phyloP scores from a whole-genome alignment of 1,284 basidiomycete species.

The Ustilago vetiveriae region DNA sequence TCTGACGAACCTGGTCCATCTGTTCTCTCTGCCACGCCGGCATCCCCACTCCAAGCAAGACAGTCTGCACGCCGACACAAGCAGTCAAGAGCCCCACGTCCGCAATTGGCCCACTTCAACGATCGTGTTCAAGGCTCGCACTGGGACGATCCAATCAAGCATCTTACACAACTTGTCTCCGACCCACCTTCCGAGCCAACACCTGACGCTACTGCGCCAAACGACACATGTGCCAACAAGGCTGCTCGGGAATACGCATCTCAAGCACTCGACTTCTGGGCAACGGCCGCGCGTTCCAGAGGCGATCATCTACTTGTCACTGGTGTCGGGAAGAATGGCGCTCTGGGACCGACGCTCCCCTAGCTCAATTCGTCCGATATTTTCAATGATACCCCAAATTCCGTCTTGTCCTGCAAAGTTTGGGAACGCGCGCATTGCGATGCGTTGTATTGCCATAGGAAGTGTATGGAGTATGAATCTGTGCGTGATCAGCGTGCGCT shows the following conservation, averaged over 20 bases:
- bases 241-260: background rate
- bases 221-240: background rate
- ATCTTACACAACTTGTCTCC: background rate
- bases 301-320: slow-evolving; percentile 41
- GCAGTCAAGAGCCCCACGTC: slow-evolving; percentile 1
- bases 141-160: slow-evolving; percentile 22
- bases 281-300: slow-evolving; percentile 24
- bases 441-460: background rate
- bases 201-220: background rate
- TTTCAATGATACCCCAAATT: too few species aligned
- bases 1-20: too few species aligned
- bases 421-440: too few species aligned
- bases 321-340: slow-evolving; percentile 39
- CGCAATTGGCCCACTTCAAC: slow-evolving; percentile 28
- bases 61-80: background rate
- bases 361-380: background rate
- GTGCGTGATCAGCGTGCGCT: background rate
- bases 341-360: slow-evolving; percentile 16
- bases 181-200: background rate
- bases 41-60: background rate
- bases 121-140: slow-evolving; percentile 28
- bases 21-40: background rate
- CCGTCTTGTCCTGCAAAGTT: too few species aligned
- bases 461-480: background rate
- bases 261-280: slow-evolving; percentile 21